Percentiles rank a stretch among this genome's conserved stretches.
phyloP scores from a whole-genome alignment of 345 rosid genomes.

The Anacardium occidentale region DNA sequence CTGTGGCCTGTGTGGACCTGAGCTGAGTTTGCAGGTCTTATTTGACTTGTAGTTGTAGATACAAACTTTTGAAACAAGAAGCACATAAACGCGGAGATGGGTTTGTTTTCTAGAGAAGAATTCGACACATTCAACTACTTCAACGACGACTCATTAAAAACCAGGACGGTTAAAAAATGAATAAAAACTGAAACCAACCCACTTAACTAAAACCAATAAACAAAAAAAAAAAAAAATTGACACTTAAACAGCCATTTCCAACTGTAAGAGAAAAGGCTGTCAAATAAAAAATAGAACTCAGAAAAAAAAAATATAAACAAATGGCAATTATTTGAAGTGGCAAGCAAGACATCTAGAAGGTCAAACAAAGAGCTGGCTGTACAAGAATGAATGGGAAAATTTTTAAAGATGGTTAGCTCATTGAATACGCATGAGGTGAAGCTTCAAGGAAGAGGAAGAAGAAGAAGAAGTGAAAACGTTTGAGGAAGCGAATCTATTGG shows the following conservation, averaged over 20 bases:
- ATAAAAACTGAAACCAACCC: no score
- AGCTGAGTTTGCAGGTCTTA: constrained; percentile 7
- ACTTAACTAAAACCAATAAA: not conserved
- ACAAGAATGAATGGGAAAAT: not conserved
- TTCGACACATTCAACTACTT: constrained; percentile 23
- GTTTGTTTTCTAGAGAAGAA: not conserved
- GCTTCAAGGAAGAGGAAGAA: not conserved
- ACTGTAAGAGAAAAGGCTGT: no score
- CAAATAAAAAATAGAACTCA: not conserved
- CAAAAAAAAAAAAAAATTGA: not conserved
- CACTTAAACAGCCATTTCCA: not conserved
- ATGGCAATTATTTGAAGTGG: constrained; percentile 7
- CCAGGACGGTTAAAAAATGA: not conserved
- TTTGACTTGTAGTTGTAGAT: constrained; percentile 34
- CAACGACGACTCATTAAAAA: not conserved
- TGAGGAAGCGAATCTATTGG: not conserved
- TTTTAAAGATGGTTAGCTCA: not conserved
- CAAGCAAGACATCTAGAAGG: constrained; percentile 36
- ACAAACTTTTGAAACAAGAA: constrained; percentile 11
- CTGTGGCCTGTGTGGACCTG: not conserved
- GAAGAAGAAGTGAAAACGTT: not conserved
- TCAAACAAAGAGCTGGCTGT: constrained; percentile 24
- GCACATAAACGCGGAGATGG: constrained; percentile 18
- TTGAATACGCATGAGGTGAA: constrained; percentile 6
- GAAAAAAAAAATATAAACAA: not conserved